Evolutionary conservation across 2,329 filamentous ascomycete species (phyloP), one percentile per base, ranked within the genome.

Genomic region (Pseudogymnoascus sp.): DNA sequence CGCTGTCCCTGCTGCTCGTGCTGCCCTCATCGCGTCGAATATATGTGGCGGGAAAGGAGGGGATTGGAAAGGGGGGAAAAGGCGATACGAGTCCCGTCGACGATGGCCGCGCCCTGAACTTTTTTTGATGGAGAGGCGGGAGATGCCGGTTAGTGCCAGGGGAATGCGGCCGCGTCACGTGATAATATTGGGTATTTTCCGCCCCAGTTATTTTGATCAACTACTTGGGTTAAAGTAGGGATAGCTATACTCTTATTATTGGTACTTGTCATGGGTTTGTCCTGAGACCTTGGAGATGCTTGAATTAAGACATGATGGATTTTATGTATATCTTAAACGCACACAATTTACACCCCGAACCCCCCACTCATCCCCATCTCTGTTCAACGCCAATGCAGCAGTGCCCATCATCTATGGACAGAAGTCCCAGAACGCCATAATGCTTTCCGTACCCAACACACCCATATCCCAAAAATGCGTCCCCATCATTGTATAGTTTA

Each of bases 141-240:
- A 56, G 50, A 56, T 56, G 50, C 50, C 50, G 46, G 50, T 34
- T 69, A 68, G 60, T 65, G 66, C 66, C 60, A 63, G 62, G 59
- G 64, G 37, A 21, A 36, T 60, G 50, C 23, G 61, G 40, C 38
- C 21, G 8, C 21, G 18, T 62, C 34, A 59, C 46, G 38, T 60
- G 40, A 53, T 23, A 53, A 53, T 59, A 21, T 4, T 3, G 8
- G 14, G 1, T 28, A 5, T 28, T 28, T 28, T 56, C 18, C 2
- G 10, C 8, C 14, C n/a, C 5, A n/a, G 21, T 56, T 25, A 2
- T 34, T 25, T 18, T 56, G 28, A 56, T 4, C 50, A 11, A 4
- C 10, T 4, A 11, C 16, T 31, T 8, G 7, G 7, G 12, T 18
- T 18, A 11, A 18, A 12, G 5, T 31, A 16, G n/a, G 10, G 28